phyloP scores from a whole-genome alignment of 192 early-diverging fungal genomes.

The Gigaspora rosea region DNA sequence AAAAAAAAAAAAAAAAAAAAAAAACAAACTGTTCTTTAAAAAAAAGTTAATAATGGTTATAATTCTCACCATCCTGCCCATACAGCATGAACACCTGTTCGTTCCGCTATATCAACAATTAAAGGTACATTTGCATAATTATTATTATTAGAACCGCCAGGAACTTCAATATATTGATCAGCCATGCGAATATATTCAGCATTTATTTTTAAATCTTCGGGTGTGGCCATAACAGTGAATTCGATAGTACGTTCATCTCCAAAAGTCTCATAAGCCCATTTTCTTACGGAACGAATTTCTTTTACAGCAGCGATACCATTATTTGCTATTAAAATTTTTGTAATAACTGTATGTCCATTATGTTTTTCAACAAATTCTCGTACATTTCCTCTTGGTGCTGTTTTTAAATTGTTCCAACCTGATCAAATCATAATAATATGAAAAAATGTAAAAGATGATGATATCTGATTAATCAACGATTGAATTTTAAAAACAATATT shows the following conservation, averaged over 20 bases:
- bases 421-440: background rate
- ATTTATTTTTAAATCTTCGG: conserved; percentile 95
- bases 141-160: conserved; percentile 97
- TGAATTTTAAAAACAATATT: no score
- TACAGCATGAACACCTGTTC: conserved; percentile 91
- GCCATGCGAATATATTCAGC: conserved; percentile 99
- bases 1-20: background rate
- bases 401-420: conserved; percentile 73
- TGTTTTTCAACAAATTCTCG: conserved; percentile 76
- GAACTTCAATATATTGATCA: conserved; percentile 98
- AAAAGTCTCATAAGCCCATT: conserved; percentile 99
- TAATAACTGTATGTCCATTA: conserved; percentile 86
- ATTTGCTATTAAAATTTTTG: conserved; percentile 96
- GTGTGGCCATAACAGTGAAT: conserved; percentile 98
- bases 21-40: no score
- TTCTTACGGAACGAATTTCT: conserved; percentile 95
- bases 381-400: conserved; percentile 63
- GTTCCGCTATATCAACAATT: conserved; percentile 97
- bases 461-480: no score
- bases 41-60: background rate
- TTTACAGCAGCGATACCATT: conserved; percentile 99
- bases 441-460: background rate
- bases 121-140: conserved; percentile 99
- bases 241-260: conserved; percentile 94
- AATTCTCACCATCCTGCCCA: conserved; percentile 89